Percentiles rank a stretch among this genome's conserved stretches.
Conservation (phyloP, 2,329 filamentous ascomycete genomes). For the Colletotrichum orchidophilum region DNA sequence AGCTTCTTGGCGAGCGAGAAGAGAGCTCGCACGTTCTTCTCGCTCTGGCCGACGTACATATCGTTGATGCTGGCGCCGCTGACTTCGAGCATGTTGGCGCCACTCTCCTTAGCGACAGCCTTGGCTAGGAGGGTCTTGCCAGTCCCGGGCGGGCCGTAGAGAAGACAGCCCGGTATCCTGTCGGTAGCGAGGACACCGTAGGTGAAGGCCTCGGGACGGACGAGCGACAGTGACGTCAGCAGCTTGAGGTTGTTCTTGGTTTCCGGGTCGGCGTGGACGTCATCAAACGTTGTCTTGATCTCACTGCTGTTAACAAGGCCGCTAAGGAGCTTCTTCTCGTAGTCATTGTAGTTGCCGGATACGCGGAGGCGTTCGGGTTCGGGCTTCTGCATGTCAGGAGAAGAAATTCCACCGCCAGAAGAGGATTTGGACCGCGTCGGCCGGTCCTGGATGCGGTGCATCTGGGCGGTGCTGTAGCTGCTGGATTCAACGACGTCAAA, state of each 20-base stretch:
- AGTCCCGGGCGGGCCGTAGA: constrained; percentile 89
- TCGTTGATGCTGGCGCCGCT: constrained; percentile 93
- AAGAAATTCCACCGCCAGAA: constrained; percentile 13
- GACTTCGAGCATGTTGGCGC: constrained; percentile 83
- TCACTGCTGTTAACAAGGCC: constrained; percentile 85
- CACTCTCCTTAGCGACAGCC: constrained; percentile 74
- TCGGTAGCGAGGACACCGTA: constrained; percentile 94
- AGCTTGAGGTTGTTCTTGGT: constrained; percentile 90
- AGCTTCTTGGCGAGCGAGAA: constrained; percentile 93
- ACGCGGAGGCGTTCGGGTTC: constrained; percentile 32
- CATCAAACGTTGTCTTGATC: constrained; percentile 86
- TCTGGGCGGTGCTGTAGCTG: constrained; percentile 26
- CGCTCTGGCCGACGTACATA: constrained; percentile 94
- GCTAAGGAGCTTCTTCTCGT: constrained; percentile 84
- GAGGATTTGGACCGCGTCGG: constrained; percentile 34
- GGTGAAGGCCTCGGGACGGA: constrained; percentile 92
- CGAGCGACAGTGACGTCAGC: constrained; percentile 85
- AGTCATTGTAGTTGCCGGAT: constrained; percentile 66
- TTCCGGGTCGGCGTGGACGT: constrained; percentile 83
- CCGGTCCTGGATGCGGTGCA: constrained; percentile 12
- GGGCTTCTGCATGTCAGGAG: constrained; percentile 16
- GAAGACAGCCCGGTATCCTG: constrained; percentile 86
- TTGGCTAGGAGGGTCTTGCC: constrained; percentile 77
- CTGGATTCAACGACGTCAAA: constrained; percentile 35
- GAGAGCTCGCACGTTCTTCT: constrained; percentile 94